Evolutionary conservation across 169 alveolate species (phyloP).

Genomic region (Cryptosporidium meleagridis): DNA sequence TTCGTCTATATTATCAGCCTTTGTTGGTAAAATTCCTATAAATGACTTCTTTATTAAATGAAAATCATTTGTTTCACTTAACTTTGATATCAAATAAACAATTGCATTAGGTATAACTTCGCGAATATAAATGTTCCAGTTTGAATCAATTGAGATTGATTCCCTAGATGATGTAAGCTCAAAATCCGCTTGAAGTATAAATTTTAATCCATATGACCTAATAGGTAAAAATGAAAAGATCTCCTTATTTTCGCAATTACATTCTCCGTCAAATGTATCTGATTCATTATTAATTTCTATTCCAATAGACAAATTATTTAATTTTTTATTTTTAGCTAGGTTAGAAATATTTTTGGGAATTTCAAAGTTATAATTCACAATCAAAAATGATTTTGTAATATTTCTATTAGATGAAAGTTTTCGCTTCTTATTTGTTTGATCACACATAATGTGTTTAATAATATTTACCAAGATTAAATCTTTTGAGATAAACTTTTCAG

Average conservation of each 20-base stretch:
- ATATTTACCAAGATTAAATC: constrained; percentile 4
- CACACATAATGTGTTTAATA: background rate
- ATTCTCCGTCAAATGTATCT: constrained; percentile 36
- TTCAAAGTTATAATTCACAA: constrained; percentile 7
- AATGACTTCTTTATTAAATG: constrained; percentile 48
- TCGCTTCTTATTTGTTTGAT: background rate
- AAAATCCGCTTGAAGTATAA: constrained; percentile 78
- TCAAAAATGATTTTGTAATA: constrained; percentile 15
- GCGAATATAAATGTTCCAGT: constrained; percentile 45
- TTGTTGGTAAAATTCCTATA: constrained; percentile 10
- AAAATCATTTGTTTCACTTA: constrained; percentile 9
- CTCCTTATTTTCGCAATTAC: background rate
- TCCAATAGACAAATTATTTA: constrained; percentile 24
- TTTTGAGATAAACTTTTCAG: background rate
- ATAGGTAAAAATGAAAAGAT: constrained; percentile 77
- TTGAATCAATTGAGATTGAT: constrained; percentile 25
- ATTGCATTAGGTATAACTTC: constrained; percentile 48
- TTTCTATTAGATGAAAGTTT: background rate
- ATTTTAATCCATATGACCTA: constrained; percentile 77
- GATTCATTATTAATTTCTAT: background rate
- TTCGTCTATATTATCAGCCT: constrained; percentile 2
- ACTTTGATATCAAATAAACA: background rate
- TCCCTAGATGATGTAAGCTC: constrained; percentile 79
- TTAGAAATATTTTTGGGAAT: background rate
- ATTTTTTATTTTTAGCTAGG: background rate